phyloP scores from a whole-genome alignment of 176 grass and related monocot species.

The Carex parvula region DNA sequence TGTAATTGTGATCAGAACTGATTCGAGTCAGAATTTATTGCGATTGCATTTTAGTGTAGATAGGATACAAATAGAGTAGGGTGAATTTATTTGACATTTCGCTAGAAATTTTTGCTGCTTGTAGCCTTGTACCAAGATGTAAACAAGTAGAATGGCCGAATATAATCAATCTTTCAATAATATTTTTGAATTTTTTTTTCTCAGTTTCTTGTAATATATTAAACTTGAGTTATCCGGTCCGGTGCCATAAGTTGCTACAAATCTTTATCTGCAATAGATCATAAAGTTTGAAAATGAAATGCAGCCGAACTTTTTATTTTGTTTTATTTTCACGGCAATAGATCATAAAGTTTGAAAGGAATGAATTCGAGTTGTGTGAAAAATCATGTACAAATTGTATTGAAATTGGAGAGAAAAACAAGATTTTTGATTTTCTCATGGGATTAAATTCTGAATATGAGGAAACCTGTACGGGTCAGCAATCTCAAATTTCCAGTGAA shows the following conservation, averaged over 20 bases:
- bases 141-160: not conserved
- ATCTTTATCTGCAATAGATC: not conserved
- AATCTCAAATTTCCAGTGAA: no score
- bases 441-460: no score
- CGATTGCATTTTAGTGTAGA: conserved; percentile 16
- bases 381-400: no score
- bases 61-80: conserved; percentile 18
- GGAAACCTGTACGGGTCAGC: no score
- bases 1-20: not conserved
- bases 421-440: no score
- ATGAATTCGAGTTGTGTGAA: no score
- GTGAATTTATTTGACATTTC: conserved; percentile 9
- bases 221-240: not conserved
- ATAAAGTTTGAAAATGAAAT: not conserved
- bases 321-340: no score
- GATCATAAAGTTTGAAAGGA: no score
- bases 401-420: no score
- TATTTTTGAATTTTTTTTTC: not conserved
- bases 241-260: not conserved
- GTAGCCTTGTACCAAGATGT: conserved; percentile 23
- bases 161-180: not conserved
- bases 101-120: conserved; percentile 12
- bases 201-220: not conserved
- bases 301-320: not conserved
- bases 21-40: not conserved